Evolutionary conservation across 345 rosid species (phyloP).

Genomic region (Camelina laxa): DNA sequence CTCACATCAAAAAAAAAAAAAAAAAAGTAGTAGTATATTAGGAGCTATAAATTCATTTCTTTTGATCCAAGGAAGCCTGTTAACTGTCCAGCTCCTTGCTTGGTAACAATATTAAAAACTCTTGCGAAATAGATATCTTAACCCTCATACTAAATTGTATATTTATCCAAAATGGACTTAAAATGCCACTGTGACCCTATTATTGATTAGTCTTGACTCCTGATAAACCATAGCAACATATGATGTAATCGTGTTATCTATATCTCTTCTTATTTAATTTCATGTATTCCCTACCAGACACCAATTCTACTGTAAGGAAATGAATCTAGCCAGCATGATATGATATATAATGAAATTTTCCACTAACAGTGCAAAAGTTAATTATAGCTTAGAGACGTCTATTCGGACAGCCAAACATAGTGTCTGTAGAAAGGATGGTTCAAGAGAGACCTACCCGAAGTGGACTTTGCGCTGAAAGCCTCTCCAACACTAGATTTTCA

Average conservation of each 20-base stretch:
- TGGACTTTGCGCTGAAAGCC: slow-evolving; percentile 94
- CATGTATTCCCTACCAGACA: slow-evolving; percentile 12
- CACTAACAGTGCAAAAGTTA: background rate
- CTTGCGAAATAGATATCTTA: slow-evolving; percentile 13
- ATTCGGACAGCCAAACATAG: slow-evolving; percentile 28
- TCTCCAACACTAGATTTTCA: slow-evolving; percentile 92
- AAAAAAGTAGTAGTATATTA: background rate
- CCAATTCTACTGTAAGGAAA: slow-evolving; percentile 5
- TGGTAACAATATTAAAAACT: slow-evolving; percentile 15
- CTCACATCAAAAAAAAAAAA: background rate
- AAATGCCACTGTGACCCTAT: background rate
- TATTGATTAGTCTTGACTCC: background rate
- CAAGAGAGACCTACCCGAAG: slow-evolving; percentile 65
- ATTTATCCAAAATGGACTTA: slow-evolving; percentile 3
- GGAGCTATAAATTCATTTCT: background rate
- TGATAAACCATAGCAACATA: background rate
- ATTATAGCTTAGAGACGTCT: slow-evolving; percentile 7
- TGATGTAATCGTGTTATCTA: slow-evolving; percentile 9
- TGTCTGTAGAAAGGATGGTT: background rate
- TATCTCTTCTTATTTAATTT: background rate
- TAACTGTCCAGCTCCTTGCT: slow-evolving; percentile 21
- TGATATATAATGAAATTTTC: background rate
- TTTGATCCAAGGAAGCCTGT: slow-evolving; percentile 1
- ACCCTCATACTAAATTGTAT: background rate
- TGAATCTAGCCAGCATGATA: slow-evolving; percentile 12